Conservation (phyloP, 1,139 yeast species). For the Zhuliangozyma blackwelliae region DNA sequence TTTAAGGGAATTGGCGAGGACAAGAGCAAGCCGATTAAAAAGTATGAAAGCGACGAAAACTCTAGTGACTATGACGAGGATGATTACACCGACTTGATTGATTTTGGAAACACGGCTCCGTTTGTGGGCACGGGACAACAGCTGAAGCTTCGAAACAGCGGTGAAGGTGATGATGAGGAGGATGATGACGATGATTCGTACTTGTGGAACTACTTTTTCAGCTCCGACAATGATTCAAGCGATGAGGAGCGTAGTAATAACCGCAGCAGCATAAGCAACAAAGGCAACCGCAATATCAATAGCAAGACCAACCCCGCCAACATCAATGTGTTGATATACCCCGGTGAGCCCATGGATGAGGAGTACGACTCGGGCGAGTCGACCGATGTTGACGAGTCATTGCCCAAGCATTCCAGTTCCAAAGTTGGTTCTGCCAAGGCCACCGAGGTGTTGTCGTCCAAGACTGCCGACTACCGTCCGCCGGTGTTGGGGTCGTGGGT, state of each 20-base stretch:
- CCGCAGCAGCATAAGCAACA: not conserved
- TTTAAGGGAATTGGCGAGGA: constrained; percentile 21
- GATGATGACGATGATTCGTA: constrained; percentile 53
- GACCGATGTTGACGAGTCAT: constrained; percentile 80
- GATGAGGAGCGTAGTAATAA: constrained; percentile 5
- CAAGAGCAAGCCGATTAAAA: constrained; percentile 20
- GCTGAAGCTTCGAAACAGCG: constrained; percentile 8
- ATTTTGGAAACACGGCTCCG: constrained; percentile 22
- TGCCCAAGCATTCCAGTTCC: constrained; percentile 55
- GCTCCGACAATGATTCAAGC: constrained; percentile 36
- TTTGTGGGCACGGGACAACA: constrained; percentile 12
- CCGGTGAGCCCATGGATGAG: constrained; percentile 3
- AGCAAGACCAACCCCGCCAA: not conserved
- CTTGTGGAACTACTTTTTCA: constrained; percentile 53
- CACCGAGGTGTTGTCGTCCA: constrained; percentile 83
- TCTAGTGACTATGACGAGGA: constrained; percentile 22
- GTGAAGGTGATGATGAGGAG: constrained; percentile 18
- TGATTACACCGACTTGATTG: constrained; percentile 30
- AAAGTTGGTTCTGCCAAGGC: constrained; percentile 70
- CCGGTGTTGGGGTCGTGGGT: constrained; percentile 93
- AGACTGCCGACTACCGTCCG: constrained; percentile 80
- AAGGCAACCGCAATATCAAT: not conserved
- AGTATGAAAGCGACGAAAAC: constrained; percentile 24
- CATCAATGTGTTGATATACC: not conserved
- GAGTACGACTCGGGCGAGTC: constrained; percentile 67